Base-by-base conservation (phyloP, 768 basidiomycete species). In the Tubosaeta sp. region DNA sequence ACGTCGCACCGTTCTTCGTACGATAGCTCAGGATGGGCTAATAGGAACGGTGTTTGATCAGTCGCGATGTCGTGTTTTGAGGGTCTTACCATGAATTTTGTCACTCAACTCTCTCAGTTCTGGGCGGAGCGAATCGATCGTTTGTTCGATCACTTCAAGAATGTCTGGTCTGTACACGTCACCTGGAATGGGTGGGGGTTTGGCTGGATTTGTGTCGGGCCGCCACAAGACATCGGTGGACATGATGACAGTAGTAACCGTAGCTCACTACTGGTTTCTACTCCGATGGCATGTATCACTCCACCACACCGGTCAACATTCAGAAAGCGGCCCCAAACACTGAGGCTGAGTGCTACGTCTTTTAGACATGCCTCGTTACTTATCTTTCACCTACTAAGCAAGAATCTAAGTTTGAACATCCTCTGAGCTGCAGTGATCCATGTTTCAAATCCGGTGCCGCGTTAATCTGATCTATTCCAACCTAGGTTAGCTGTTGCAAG, bases 1-100 rank as follows among this genome's bases (percentile, higher is more conserved):
- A 7, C 1, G 24, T 48, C 78, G 39, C 53, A 89, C 86, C 69
- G 72, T 72, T 90, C 89, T 62, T 86, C 70, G 57, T 74, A 90
- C 46, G 66, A 75, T 10, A 88, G 68, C 66, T 90, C 89, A 4
- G 89, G 88, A 59, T 88, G 85, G 24, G 74, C 89, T 90, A 18
- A 12, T 30, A 10, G 7, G 22, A 27, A 12, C 19, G 7, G 42
- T 22, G 32, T 39, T 40, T 4, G 52, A 55, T 58, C 46, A 53
- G 44, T 32, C 29, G 8, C 14, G 11, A 51, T 19, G 34, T 43
- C 3, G 3, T 16, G 9, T 6, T n/a, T 13, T 12, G 19, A 31
- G 16, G 6, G 6, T 4, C 45, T 31, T 59, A 85, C 87, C 78
- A 52, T 87, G 87, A 22, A 92, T 87, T 58, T 87, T 82, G 31